Evolutionary conservation across 2,329 filamentous ascomycete species (phyloP).

Genomic region (Fusarium domesticum): DNA sequence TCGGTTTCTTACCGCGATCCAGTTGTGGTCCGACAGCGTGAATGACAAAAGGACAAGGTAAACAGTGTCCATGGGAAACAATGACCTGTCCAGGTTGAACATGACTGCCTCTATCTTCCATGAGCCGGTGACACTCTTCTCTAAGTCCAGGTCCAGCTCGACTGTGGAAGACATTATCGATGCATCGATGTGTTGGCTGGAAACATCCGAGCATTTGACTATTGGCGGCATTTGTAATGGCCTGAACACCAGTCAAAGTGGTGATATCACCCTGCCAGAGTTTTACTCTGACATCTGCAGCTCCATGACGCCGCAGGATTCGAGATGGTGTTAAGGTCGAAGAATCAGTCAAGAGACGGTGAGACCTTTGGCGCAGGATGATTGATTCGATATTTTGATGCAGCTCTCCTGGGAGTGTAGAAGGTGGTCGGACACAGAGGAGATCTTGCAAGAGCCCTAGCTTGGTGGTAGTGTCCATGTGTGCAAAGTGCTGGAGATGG

Average conservation of each 20-base stretch:
- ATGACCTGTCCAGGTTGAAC: constrained; percentile 13
- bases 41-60: constrained; percentile 11
- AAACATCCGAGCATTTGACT: constrained; percentile 22
- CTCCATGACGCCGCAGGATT: neutral
- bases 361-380: neutral
- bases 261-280: constrained; percentile 26
- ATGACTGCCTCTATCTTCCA: constrained; percentile 2
- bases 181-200: constrained; percentile 21
- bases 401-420: too few relatives aligned
- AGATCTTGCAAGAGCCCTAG: too few relatives aligned
- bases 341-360: constrained; percentile 5
- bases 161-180: constrained; percentile 25
- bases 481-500: too few relatives aligned
- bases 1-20: neutral
- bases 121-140: constrained; percentile 15
- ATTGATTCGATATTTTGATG: constrained; percentile 17
- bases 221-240: constrained; percentile 26
- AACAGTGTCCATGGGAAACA: constrained; percentile 10
- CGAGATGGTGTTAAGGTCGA: neutral
- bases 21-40: constrained; percentile 23
- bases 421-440: too few relatives aligned
- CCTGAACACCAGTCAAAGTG: constrained; percentile 8
- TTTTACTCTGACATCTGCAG: neutral
- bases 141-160: constrained; percentile 20
- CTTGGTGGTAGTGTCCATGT: too few relatives aligned